phyloP scores from a whole-genome alignment of 2,329 filamentous ascomycete genomes.

The Lachnellula cervina region DNA sequence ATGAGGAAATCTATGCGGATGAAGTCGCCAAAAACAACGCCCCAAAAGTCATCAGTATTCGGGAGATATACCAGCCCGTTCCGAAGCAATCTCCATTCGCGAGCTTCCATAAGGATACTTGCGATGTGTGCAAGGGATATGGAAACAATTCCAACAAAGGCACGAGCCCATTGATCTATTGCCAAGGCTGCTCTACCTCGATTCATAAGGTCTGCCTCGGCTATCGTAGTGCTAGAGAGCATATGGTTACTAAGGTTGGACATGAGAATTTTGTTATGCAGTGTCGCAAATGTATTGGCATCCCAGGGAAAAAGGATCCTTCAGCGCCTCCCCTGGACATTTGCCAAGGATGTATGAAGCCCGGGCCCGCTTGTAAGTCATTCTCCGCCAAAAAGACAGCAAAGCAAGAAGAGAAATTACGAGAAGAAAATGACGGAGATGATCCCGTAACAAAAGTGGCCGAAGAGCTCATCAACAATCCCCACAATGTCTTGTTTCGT shows the following conservation, averaged over 20 bases:
- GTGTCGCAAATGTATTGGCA: conserved; percentile 77
- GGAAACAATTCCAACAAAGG: conserved; percentile 56
- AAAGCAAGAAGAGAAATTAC: conserved; percentile 76
- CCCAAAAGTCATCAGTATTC: conserved; percentile 58
- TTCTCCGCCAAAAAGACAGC: conserved; percentile 70
- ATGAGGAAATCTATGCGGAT: conserved; percentile 44
- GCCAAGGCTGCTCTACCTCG: conserved; percentile 81
- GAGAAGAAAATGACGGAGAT: conserved; percentile 70
- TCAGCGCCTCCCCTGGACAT: conserved; percentile 63
- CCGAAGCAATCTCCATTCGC: conserved; percentile 62
- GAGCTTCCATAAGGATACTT: conserved; percentile 62
- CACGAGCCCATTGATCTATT: conserved; percentile 61
- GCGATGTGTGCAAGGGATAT: conserved; percentile 63
- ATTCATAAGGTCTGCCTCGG: conserved; percentile 86
- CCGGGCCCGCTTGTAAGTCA: conserved; percentile 65
- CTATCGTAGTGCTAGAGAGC: conserved; percentile 67
- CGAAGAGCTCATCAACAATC: conserved; percentile 64
- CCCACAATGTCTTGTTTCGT: conserved; percentile 73
- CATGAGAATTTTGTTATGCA: conserved; percentile 79
- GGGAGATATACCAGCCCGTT: conserved; percentile 67
- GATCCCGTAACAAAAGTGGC: conserved; percentile 70
- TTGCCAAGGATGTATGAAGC: conserved; percentile 65
- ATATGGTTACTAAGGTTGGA: conserved; percentile 80
- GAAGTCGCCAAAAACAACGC: conserved; percentile 42
- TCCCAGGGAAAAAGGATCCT: conserved; percentile 61